Base-by-base conservation (phyloP, 345 rosid genomes). In the Hirschfeldia incana region DNA sequence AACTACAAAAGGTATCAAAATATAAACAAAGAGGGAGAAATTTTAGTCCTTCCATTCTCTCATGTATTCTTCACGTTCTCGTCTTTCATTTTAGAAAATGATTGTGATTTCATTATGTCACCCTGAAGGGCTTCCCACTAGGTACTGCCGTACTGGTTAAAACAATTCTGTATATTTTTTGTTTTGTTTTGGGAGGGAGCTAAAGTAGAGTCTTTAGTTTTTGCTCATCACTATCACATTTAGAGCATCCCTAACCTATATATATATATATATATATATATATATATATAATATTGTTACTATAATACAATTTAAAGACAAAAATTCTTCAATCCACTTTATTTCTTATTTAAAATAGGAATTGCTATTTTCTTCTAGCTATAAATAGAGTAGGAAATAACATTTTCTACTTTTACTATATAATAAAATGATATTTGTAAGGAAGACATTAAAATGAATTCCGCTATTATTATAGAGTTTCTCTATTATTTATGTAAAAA, bases 11-110 rank as follows among this genome's bases (percentile, higher is more conserved):
- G 36, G 36, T 33, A 6, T 33, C 36, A 33, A 33, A 33, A 33
- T 33, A 33, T 33, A 4, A 4, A 33, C 36, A 33, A 33, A 33
- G 36, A 33, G 36, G 36, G 36, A 33, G 36, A 1, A 33, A 33
- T 33, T 80, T 84, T 74, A 85, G 77, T 77, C 39, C 65, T 80
- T 78, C 84, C 79, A 86, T 9, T 39, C 46, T 2, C 10, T 42
- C 74, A 65, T 79, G 82, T 79, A 78, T 74, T 79, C 70, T 79
- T 79, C 75, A 28, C 70, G 36, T 66, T 33, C 72, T 55, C 55
- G 29, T 55, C 66, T 77, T 62, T 30, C 15, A n/a, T 30, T 30
- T 30, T 13, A 29, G 66, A 62, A 26, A 6, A 62, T 10, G 0
- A 46, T 46, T 61, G 36, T 2, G 1, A 28, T 28, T 11, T 61